Evolutionary conservation across 2,329 filamentous ascomycete species (phyloP), one percentile per base, ranked within the genome.

Genomic region (Colletotrichum trifolii): DNA sequence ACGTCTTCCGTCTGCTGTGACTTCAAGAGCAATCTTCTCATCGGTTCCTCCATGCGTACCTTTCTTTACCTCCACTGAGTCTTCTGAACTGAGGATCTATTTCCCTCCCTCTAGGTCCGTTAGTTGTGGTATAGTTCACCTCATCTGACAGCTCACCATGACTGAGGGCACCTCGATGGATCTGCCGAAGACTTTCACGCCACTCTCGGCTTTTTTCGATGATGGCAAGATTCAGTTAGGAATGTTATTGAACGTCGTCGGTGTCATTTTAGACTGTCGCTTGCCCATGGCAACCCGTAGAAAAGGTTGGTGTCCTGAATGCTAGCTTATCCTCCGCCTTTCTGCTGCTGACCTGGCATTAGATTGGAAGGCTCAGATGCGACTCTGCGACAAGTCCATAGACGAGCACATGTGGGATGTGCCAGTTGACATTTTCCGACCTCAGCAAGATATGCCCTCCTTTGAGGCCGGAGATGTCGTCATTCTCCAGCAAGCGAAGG

Each of bases 211-310:
- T 36, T 72, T 87, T 17, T 70, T 88, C 66, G 76, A 83, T 54
- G 75, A 75, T 33, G 45, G 17, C 17, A 73, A 74, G 33, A 60
- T 75, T 49, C 50, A 68, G 8, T 13, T 69, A 34, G 68, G 73
- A 35, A 69, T 46, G 2, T 63, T 79, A 6, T 79, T 89, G 68
- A 90, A 81, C 76, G 78, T 96, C 45, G 84, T 93, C 54, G 94
- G 93, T 1, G 76, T 95, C 5, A 85, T 95, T 4, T 86, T 87
- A 55, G 91, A 95, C 70, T 83, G 82, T 53, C 82, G 87, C 61
- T 76, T 82, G 1, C 85, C 87, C 1, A 81, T 79, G 0, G 60
- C 73, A 10, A 88, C 88, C 1, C 78, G 67, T 58, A 83, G 85
- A 25, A 71, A 74, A 33, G 89, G 91, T 83, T 76, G 68, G 75